Percentiles rank a stretch among this genome's conserved stretches.
phyloP scores from a whole-genome alignment of 805 yeast species.

The Schwanniomyces sp. region DNA sequence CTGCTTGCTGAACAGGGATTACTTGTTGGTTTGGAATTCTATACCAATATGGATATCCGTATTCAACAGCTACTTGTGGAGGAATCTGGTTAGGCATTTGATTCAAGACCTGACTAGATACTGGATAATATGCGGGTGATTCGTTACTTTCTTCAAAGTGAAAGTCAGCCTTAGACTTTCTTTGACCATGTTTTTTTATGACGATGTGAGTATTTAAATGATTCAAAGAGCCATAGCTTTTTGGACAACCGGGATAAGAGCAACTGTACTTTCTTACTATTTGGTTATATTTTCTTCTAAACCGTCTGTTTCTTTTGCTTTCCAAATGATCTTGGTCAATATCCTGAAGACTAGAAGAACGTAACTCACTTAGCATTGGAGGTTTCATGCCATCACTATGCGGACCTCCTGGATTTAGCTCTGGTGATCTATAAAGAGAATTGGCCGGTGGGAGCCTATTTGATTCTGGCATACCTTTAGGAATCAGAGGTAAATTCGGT shows the following conservation, averaged over 20 bases:
- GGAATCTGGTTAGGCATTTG: neutral
- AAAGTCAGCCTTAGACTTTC: slow-evolving; percentile 42
- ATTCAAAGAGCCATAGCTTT: slow-evolving; percentile 43
- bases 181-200: slow-evolving; percentile 44
- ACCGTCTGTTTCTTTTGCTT: slow-evolving; percentile 29
- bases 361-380: neutral
- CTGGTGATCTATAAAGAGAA: neutral
- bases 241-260: slow-evolving; percentile 37
- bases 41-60: neutral
- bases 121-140: slow-evolving; percentile 2
- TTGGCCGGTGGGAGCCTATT: neutral
- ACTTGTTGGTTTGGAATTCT: neutral
- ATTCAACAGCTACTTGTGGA: neutral
- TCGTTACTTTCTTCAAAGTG: slow-evolving; percentile 20
- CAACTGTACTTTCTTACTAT: slow-evolving; percentile 35
- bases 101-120: neutral
- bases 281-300: slow-evolving; percentile 36
- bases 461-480: neutral
- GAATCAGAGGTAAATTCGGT: neutral
- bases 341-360: neutral
- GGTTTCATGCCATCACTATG: neutral
- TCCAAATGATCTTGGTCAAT: slow-evolving; percentile 7
- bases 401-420: neutral
- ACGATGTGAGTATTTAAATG: slow-evolving; percentile 46
- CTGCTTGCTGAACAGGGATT: neutral